phyloP scores from a whole-genome alignment of 1,284 basidiomycete species.

The Trichosporon inkin region DNA sequence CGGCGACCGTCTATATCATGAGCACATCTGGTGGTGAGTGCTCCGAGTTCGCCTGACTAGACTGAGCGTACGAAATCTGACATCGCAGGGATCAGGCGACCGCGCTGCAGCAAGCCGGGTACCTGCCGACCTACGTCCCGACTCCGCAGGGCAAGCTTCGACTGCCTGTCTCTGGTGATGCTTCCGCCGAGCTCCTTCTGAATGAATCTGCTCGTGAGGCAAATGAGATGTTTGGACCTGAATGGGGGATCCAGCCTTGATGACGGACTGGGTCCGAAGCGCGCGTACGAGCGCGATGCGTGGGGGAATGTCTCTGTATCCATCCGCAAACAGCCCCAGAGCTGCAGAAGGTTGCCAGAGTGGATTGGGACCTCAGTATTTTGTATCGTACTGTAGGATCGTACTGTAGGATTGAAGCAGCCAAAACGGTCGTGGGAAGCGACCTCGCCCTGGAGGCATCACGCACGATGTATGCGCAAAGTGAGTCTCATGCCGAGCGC shows the following conservation, averaged over 20 bases:
- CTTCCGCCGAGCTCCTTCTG: constrained; percentile 24
- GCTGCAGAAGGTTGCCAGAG: too few relatives aligned
- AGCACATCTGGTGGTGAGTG: constrained; percentile 51
- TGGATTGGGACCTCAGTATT: too few relatives aligned
- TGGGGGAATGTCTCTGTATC: not conserved
- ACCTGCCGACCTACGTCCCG: constrained; percentile 20
- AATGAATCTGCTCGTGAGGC: constrained; percentile 23
- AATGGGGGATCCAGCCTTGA: constrained; percentile 19
- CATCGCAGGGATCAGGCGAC: constrained; percentile 29
- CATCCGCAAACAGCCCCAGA: too few relatives aligned
- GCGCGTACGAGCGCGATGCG: not conserved
- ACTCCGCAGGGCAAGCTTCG: constrained; percentile 17
- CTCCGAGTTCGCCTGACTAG: not conserved
- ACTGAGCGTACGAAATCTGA: not conserved
- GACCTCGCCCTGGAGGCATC: too few relatives aligned
- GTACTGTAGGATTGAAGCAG: too few relatives aligned
- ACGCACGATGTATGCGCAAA: too few relatives aligned
- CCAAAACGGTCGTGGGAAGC: too few relatives aligned
- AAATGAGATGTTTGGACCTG: constrained; percentile 27
- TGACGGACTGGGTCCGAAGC: not conserved
- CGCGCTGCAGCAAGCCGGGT: constrained; percentile 27
- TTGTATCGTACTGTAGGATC: too few relatives aligned
- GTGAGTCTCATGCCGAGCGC: too few relatives aligned
- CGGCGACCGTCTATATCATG: constrained; percentile 58
- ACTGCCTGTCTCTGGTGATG: constrained; percentile 24